Evolutionary conservation across 139 green algal genomes (phyloP), one percentile per base, ranked within the genome.

Genomic region (Desmodesmus armatus): DNA sequence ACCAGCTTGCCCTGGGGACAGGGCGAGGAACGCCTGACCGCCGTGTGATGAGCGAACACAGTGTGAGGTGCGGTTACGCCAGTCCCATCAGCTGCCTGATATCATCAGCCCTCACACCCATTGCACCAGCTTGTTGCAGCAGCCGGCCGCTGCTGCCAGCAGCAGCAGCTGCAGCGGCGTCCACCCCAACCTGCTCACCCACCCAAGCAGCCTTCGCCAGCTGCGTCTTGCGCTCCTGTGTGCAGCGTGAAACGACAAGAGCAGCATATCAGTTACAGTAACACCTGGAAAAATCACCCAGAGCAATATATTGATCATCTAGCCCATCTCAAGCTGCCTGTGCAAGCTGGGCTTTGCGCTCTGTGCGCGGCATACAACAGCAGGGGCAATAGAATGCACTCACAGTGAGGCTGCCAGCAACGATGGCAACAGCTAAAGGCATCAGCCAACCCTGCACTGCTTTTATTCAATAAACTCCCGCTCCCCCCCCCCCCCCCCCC

Each of bases 41-140:
- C n/a, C n/a, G n/a, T n/a, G n/a, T n/a, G n/a, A n/a, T n/a, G n/a
- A n/a, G n/a, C n/a, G n/a, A n/a, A n/a, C n/a, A n/a, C n/a, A n/a
- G n/a, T n/a, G n/a, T n/a, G n/a, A n/a, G n/a, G n/a, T n/a, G n/a
- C n/a, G n/a, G n/a, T n/a, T n/a, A n/a, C n/a, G n/a, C n/a, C 58
- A 94, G 84, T 19, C 90, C 51, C 91, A 95, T 94, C 21, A 96
- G 92, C 66, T 92, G 79, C 13, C 84, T 84, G 1, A 95, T 77
- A 62, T 95, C 92, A 41, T 90, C 88, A 3, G 92, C 79, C 2
- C 89, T 77, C 58, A 88, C 88, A 29, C 86, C 74, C 21, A 80
- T 41, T n/a, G 80, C 62, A 2, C 85, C 77, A 7, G 86, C 75
- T 35, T 58, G n/a, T n/a, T n/a, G n/a, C 49, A 21, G 37, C 76